Evolutionary conservation across 768 basidiomycete genomes (phyloP).

Genomic region (Butyriboletus loyo): DNA sequence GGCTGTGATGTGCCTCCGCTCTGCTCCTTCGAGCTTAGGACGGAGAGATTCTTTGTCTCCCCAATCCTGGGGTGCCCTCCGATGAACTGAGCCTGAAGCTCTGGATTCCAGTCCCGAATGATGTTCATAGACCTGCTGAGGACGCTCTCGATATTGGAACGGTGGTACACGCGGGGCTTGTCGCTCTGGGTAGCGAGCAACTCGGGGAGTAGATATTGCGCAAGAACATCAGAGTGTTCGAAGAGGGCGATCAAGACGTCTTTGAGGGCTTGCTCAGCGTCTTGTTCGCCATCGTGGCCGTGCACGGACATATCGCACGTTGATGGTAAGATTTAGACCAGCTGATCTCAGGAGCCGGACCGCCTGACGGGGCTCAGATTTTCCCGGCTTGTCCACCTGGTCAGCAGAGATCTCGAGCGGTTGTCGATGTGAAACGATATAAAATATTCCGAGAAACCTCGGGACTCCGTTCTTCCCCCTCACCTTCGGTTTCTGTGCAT

Average conservation of each 20-base stretch:
- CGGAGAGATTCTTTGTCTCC: slow-evolving; percentile 71
- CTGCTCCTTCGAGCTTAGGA: slow-evolving; percentile 79
- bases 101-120: slow-evolving; percentile 52
- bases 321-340: not conserved
- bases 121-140: slow-evolving; percentile 50
- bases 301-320: slow-evolving; percentile 1
- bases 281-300: not conserved
- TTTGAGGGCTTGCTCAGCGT: slow-evolving; percentile 25
- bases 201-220: slow-evolving; percentile 50
- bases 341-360: slow-evolving; percentile 10
- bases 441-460: slow-evolving; percentile 2
- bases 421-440: not conserved
- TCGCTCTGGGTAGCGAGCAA: slow-evolving; percentile 34
- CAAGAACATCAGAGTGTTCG: slow-evolving; percentile 64
- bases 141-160: slow-evolving; percentile 48
- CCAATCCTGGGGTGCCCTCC: slow-evolving; percentile 89
- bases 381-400: slow-evolving; percentile 1
- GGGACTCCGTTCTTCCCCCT: not conserved
- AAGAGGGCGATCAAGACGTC: slow-evolving; percentile 47
- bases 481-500: not conserved
- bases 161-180: slow-evolving; percentile 19
- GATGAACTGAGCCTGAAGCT: slow-evolving; percentile 61
- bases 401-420: not conserved
- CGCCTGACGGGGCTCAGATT: not conserved
- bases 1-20: slow-evolving; percentile 43